Base-by-base conservation (phyloP, 345 rosid genomes). In the Odontarrhena argentea region DNA sequence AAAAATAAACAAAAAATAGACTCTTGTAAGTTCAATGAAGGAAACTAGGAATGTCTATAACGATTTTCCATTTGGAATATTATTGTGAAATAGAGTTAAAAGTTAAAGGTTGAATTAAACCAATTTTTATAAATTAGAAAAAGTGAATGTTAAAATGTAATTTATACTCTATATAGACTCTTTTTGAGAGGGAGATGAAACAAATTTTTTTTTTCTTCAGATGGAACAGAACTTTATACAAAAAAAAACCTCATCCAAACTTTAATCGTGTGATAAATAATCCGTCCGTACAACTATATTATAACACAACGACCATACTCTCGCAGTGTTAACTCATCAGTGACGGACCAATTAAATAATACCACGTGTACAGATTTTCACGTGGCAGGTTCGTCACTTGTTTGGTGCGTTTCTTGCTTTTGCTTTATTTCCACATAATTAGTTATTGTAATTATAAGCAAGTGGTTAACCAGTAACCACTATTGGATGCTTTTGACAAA, bases 401-500 rank as follows among this genome's bases (percentile, higher is more conserved):
- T 24, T 55, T 34, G 13, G 53, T 67, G 63, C 55, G 46, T 9
- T 60, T 43, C 44, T 52, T 11, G 49, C 50, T 52, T 37, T 56
- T 41, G 22, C 65, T 71, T 65, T 63, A 72, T 12, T 12, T 26
- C 36, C 9, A 5, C n/a, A 43, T 8, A 12, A 41, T 18, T 18
- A 18, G 22, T 22, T 59, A 58, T 38, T 45, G 44, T 36, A 45
- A 67, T 48, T 40, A 48, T 45, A 11, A 71, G 34, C 70, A 56
- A 59, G 77, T 73, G 56, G 38, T 43, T 25, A 60, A 14, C 37
- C 68, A 73, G 35, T 25, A 60, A 14, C 37, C 68, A 73, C 68
- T 60, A 52, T 60, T 67, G 57, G 72, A 45, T 74, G 68, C 56
- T 44, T 66, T 51, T 3, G 8, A 7, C 12, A 25, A 38, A 18